A percentile compares a stretch with the other conserved stretches of the same genome.
These are phyloP conservation scores for Pyricularia grisea DNA, from an alignment of 2,329 filamentous ascomycete genomes.

Conservation along the genomic window DNA sequence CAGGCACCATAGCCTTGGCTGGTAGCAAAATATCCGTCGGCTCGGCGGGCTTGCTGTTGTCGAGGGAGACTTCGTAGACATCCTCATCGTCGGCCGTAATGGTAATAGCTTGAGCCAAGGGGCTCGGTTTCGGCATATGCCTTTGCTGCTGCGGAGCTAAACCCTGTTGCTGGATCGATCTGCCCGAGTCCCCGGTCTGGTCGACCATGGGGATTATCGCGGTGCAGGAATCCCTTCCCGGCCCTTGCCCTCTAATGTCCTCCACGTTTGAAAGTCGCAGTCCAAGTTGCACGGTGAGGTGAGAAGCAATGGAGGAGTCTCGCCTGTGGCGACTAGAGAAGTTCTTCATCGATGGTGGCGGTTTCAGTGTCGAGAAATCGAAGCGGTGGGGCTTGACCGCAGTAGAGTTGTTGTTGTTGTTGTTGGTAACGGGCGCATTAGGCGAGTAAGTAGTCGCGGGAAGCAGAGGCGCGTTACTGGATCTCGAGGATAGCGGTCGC, in stretches of 20 bases:
- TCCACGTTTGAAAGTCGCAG: conserved; percentile 54
- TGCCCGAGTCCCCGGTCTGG: conserved; percentile 4
- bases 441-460: conserved; percentile 38
- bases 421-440: conserved; percentile 4
- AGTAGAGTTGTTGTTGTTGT: not conserved
- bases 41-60: conserved; percentile 25
- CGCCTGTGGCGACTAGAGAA: conserved; percentile 39
- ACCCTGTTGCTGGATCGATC: not conserved
- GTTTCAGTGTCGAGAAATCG: conserved; percentile 23
- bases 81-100: conserved; percentile 6
- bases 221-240: conserved; percentile 7
- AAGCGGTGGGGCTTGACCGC: conserved; percentile 7
- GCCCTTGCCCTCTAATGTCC: conserved; percentile 31
- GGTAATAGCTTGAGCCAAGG: conserved; percentile 6
- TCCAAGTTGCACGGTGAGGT: conserved; percentile 63
- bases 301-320: conserved; percentile 53
- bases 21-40: conserved; percentile 13
- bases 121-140: conserved; percentile 7
- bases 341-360: conserved; percentile 32
- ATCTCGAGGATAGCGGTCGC: conserved; percentile 4
- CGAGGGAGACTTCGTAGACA: conserved; percentile 3
- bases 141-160: not conserved
- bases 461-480: conserved; percentile 27
- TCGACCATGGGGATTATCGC: not conserved
- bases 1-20: conserved; percentile 21